phyloP scores from a whole-genome alignment of 306 rosid genomes.

The Acacia crassicarpa region DNA sequence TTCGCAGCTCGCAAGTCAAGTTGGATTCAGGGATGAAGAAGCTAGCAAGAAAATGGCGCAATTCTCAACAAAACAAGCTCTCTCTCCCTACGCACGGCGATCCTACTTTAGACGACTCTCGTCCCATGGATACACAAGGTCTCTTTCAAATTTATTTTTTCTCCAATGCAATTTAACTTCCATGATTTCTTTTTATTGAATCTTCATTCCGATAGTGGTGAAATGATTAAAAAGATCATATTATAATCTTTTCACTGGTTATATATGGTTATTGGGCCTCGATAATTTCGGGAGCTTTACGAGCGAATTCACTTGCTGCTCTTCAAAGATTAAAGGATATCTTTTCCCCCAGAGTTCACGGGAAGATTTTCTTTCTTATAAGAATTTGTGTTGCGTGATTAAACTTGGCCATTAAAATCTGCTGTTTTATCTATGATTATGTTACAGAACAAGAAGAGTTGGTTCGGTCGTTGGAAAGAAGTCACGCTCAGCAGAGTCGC shows the following conservation, averaged over 20 bases:
- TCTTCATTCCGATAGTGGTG: neutral
- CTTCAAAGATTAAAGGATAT: neutral
- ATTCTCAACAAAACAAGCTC: slow-evolving; percentile 38
- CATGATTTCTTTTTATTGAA: neutral
- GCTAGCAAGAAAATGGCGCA: slow-evolving; percentile 55
- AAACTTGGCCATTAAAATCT: slow-evolving; percentile 13
- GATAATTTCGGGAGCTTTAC: neutral
- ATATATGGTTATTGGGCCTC: neutral
- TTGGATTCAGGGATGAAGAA: slow-evolving; percentile 50
- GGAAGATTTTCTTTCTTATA: neutral
- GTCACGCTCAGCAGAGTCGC: slow-evolving; percentile 68
- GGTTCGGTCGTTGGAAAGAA: slow-evolving; percentile 68
- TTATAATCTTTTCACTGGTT: neutral
- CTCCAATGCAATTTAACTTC: neutral
- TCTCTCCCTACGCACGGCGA: slow-evolving; percentile 75
- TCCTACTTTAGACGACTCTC: slow-evolving; percentile 44
- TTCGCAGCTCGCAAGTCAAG: neutral
- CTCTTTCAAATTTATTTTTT: slow-evolving; percentile 17
- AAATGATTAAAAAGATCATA: neutral
- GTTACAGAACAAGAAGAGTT: slow-evolving; percentile 75
- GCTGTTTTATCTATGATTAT: slow-evolving; percentile 4
- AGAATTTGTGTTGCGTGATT: slow-evolving; percentile 4
- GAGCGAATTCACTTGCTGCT: neutral
- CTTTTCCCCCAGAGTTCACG: neutral
- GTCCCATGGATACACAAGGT: slow-evolving; percentile 72